These are phyloP conservation scores for Aspergillus japonicus DNA, from an alignment of 2,329 filamentous ascomycete genomes.

Conservation along the genomic window DNA sequence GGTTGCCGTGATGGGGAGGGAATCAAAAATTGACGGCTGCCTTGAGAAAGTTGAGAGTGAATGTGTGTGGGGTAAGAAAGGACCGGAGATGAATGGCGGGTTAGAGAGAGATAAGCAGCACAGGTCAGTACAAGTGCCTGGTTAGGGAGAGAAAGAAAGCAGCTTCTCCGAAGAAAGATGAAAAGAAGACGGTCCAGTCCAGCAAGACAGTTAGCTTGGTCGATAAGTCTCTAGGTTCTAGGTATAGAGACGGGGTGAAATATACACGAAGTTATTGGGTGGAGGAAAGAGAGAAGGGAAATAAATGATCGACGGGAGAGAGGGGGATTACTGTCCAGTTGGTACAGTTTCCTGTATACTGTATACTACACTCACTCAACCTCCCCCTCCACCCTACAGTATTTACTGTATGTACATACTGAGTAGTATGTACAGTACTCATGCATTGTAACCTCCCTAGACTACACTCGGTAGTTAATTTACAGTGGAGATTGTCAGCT, in stretches of 20 bases:
- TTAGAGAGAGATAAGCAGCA: constrained; percentile 7
- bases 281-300: no score
- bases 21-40: constrained; percentile 17
- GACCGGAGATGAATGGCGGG: neutral
- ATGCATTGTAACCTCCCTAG: no score
- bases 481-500: neutral
- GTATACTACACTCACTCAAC: no score
- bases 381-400: no score
- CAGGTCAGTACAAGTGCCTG: neutral
- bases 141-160: neutral
- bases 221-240: neutral
- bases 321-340: no score
- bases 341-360: no score
- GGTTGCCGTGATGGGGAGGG: neutral
- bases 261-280: no score
- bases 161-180: neutral
- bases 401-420: no score
- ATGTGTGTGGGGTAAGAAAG: constrained; percentile 15
- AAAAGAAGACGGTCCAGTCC: neutral
- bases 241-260: neutral
- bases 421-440: no score
- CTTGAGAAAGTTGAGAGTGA: constrained; percentile 16
- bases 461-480: no score
- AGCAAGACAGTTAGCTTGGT: neutral
- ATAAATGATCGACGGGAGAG: no score